These are phyloP conservation scores for Pyrenula massariospora DNA, from an alignment of 495 filamentous ascomycete species.

Conservation along the genomic window DNA sequence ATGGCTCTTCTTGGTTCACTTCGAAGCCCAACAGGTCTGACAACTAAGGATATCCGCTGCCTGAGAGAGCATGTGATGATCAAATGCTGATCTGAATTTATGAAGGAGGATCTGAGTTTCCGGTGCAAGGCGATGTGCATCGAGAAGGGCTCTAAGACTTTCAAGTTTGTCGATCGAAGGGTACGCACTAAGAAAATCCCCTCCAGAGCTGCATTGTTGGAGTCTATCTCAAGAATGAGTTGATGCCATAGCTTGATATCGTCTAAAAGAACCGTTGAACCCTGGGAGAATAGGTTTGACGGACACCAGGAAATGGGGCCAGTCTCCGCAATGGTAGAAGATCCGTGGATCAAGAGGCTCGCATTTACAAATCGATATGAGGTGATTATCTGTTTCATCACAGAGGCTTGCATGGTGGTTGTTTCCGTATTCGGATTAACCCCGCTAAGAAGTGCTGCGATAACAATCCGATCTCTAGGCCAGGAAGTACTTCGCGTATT, in stretches of 20 bases:
- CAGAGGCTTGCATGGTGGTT: background rate
- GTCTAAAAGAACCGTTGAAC: background rate
- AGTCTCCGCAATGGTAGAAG: background rate
- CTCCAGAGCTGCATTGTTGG: background rate
- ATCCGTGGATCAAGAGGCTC: background rate
- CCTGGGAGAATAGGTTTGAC: background rate
- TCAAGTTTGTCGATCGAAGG: background rate
- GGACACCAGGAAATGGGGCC: background rate
- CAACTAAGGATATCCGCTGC: background rate
- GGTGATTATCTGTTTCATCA: background rate
- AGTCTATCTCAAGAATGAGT: background rate
- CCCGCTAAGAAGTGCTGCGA: constrained; percentile 12
- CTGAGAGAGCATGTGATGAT: background rate
- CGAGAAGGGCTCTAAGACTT: background rate
- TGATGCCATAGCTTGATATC: background rate
- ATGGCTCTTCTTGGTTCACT: background rate
- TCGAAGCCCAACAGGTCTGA: background rate
- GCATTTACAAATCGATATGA: background rate
- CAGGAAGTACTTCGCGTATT: constrained; percentile 14
- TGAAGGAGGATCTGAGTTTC: background rate
- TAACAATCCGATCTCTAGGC: constrained; percentile 11
- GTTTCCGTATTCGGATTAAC: background rate
- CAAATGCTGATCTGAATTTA: background rate
- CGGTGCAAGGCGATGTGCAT: background rate
- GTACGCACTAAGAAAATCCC: background rate